Base-by-base conservation (phyloP, 345 rosid species). In the Arabis alpina region DNA sequence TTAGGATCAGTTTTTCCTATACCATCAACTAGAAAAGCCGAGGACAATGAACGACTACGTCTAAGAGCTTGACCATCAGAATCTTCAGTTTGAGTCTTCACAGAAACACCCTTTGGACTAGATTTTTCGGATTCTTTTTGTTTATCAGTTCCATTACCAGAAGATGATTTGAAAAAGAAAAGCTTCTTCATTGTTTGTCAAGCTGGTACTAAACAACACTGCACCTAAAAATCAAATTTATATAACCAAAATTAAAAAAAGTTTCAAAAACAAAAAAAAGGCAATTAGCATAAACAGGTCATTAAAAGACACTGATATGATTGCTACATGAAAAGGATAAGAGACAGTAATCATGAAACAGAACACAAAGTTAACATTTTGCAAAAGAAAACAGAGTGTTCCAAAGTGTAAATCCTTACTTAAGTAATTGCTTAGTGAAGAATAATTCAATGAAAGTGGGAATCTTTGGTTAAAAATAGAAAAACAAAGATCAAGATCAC, bases 21-120 rank as follows among this genome's bases (percentile, higher is more conserved):
- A 43, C 66, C 88, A 71, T 86, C 88, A 36, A 51, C 80, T 55
- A 84, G 73, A 80, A 85, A 82, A 63, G 87, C 85, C 2, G 92
- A 87, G 37, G 97, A 84, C 23, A 84, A 66, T 0, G 99, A 94
- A 68, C 80, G 89, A 64, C 96, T 89, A 82, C 91, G 82, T 73
- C 93, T 85, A 60, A 89, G 95, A 79, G 62, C 66, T 6, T 85
- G 76, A 73, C 71, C 80, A 66, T 75, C 87, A 70, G 77, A 53
- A 47, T 52, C 76, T 75, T 80, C 88, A 80, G 78, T 86, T 11
- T 74, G 71, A 7, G 88, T 77, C 72, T 86, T 90, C 15, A 86
- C 71, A 51, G 13, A 75, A 19, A 19, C 23, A 19, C 23, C 23
- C 23, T 19, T 19, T 19, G 23, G 23, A 69, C 79, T 76, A 47